phyloP scores from a whole-genome alignment of 805 yeast genomes.

The Ogataea pignaliae region DNA sequence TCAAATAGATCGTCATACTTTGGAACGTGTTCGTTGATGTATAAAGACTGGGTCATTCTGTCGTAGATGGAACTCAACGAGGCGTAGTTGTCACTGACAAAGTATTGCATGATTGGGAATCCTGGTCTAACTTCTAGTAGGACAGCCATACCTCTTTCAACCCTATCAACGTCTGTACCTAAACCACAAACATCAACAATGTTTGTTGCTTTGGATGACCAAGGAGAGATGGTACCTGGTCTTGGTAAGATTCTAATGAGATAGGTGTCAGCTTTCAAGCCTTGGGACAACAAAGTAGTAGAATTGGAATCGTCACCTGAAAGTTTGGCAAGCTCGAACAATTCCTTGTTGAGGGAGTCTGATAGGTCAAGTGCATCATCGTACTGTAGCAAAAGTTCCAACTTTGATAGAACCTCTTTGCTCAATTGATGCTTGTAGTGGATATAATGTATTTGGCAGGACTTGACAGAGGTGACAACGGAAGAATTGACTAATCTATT shows the following conservation, averaged over 20 bases:
- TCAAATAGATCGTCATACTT: conserved; percentile 66
- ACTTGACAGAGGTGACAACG: conserved; percentile 63
- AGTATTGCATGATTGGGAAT: conserved; percentile 56
- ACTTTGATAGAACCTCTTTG: conserved; percentile 39
- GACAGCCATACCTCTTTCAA: conserved; percentile 86
- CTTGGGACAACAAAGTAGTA: conserved; percentile 5
- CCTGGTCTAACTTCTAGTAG: conserved; percentile 68
- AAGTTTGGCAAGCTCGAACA: conserved; percentile 22
- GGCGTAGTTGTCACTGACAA: conserved; percentile 43
- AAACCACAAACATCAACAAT: conserved; percentile 87
- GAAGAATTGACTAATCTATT: conserved; percentile 65
- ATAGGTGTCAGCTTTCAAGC: conserved; percentile 41
- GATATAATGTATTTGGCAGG: conserved; percentile 79
- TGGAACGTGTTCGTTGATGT: conserved; percentile 55
- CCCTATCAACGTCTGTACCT: conserved; percentile 62
- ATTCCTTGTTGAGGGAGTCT: conserved; percentile 30
- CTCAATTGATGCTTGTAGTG: conserved; percentile 46
- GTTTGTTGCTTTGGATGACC: conserved; percentile 99
- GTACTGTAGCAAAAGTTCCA: conserved; percentile 66
- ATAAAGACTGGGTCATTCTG: conserved; percentile 87
- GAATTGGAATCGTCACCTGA: conserved; percentile 23
- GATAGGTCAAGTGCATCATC: conserved; percentile 58
- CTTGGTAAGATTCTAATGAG: conserved; percentile 82
- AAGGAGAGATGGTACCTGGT: conserved; percentile 95
- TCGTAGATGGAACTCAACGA: conserved; percentile 75